Percentiles rank a stretch among this genome's conserved stretches.
Conservation (phyloP, 495 filamentous ascomycete species). For the Parachaetomium inaequale region DNA sequence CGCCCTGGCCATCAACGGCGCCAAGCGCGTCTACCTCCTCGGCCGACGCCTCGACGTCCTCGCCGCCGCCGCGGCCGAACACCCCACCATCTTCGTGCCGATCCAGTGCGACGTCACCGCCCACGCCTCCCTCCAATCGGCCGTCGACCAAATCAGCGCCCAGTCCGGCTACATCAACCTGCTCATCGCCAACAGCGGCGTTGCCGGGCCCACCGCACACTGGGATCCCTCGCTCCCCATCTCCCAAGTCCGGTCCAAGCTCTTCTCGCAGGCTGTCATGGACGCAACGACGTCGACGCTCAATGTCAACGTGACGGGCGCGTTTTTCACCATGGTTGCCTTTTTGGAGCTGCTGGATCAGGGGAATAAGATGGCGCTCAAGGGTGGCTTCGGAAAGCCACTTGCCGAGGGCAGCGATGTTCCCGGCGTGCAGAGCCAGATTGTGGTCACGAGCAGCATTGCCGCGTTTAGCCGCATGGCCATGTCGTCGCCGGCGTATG, state of each 20-base stretch:
- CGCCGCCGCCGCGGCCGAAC: slow-evolving; percentile 36
- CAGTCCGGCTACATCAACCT: slow-evolving; percentile 55
- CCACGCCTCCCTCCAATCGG: slow-evolving; percentile 56
- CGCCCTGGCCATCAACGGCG: slow-evolving; percentile 61
- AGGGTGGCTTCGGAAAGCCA: slow-evolving; percentile 33
- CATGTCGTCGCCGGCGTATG: slow-evolving; percentile 53
- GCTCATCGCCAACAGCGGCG: slow-evolving; percentile 62
- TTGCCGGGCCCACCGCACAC: slow-evolving; percentile 34
- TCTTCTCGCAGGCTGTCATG: slow-evolving; percentile 41
- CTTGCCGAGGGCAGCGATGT: slow-evolving; percentile 2
- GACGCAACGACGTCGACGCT: slow-evolving; percentile 52
- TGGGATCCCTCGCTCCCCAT: slow-evolving; percentile 40
- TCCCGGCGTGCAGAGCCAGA: slow-evolving; percentile 51
- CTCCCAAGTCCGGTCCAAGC: slow-evolving; percentile 36
- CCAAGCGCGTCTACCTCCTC: slow-evolving; percentile 64
- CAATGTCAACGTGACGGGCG: slow-evolving; percentile 57
- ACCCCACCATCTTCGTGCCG: slow-evolving; percentile 48
- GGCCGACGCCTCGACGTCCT: slow-evolving; percentile 56
- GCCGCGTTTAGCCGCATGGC: slow-evolving; percentile 47
- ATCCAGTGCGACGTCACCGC: slow-evolving; percentile 63
- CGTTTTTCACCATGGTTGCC: slow-evolving; percentile 59
- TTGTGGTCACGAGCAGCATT: slow-evolving; percentile 52
- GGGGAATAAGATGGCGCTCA: slow-evolving; percentile 53
- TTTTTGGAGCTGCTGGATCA: slow-evolving; percentile 64
- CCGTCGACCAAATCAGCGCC: slow-evolving; percentile 45